Percentiles rank a stretch among this genome's conserved stretches.
phyloP scores from a whole-genome alignment of 177 flowering plant species.

The Vitis hybrid region DNA sequence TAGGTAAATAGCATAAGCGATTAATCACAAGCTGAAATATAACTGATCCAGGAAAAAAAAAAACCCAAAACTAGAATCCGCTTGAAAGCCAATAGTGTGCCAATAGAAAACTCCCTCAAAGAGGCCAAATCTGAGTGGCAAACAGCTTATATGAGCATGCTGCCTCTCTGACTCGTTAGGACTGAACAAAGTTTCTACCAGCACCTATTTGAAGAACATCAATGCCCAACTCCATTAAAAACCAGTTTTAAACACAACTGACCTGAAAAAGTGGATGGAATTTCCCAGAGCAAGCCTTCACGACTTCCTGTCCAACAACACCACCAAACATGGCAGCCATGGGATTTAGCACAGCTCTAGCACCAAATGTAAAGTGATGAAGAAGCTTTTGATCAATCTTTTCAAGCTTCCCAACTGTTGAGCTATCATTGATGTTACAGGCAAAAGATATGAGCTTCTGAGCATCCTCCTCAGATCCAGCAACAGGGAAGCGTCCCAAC shows the following conservation, averaged over 20 bases:
- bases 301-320: conserved; percentile 88
- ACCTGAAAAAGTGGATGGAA: conserved; percentile 96
- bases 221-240: too few species aligned
- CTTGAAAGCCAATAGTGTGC: too few species aligned
- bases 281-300: conserved; percentile 97
- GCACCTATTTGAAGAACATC: too few species aligned
- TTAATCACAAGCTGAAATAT: not conserved
- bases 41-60: not conserved
- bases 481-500: conserved; percentile 73
- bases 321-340: conserved; percentile 99
- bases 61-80: not conserved
- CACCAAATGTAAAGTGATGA: conserved; percentile 73
- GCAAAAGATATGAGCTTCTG: conserved; percentile 54
- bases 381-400: conserved; percentile 66
- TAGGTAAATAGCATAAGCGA: not conserved
- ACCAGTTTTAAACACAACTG: too few species aligned
- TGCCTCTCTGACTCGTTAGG: too few species aligned
- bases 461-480: conserved; percentile 91
- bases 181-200: too few species aligned
- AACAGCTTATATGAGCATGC: too few species aligned
- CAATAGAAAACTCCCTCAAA: too few species aligned
- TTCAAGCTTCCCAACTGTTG: conserved; percentile 58
- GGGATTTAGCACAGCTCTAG: conserved; percentile 85
- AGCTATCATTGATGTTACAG: conserved; percentile 49
- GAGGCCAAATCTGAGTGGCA: too few species aligned